Evolutionary conservation across 257 asterid genomes (phyloP), one percentile per base, ranked within the genome.

Genomic region (Solanum corneliomulleri): DNA sequence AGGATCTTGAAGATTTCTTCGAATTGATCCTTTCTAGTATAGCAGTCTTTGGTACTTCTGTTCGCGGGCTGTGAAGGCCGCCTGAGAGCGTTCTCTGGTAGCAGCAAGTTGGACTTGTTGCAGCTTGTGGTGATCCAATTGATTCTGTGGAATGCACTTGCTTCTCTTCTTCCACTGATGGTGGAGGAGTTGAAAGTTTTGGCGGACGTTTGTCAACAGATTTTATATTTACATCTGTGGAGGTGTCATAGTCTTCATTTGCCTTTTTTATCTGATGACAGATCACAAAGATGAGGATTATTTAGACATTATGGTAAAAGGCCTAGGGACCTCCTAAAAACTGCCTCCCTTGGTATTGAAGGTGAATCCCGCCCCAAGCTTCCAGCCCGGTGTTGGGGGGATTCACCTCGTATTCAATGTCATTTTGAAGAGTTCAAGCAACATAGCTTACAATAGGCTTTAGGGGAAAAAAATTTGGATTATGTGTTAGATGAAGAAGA

Each of bases 61-160:
- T 86, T 91, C 89, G 94, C n/a, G 97, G 98, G 89, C 97, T 94
- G 87, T 88, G 98, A 72, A 97, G 96, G 39, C 98, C 98, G 5
- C 98, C 98, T 0, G 98, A 97, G 85, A 97, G 95, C 27, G 94
- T 94, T 87, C 99, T 92, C 89, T 92, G 89, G 92, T 94, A 94
- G 86, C 82, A 88, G 83, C 83, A 89, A 6, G 12, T 75, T 75
- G 35, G 76, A 44, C 81, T 80, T 49, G 83, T 76, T 86, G 90
- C 93, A 27, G 91, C 87, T 47, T 82, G 86, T 29, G 92, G 87
- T 86, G 90, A 81, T 90, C 88, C 88, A 14, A 56, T 56, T 90
- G 90, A 82, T 82, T 90, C 93, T 10, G 71, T 27, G 77, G 89
- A 72, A 21, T 37, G 45, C 58, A 81, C 89, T 25, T 87, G 91